Percentiles rank a stretch among this genome's conserved stretches.
phyloP scores from a whole-genome alignment of 2,329 filamentous ascomycete species.

The Penicillium fuscoglaucum region DNA sequence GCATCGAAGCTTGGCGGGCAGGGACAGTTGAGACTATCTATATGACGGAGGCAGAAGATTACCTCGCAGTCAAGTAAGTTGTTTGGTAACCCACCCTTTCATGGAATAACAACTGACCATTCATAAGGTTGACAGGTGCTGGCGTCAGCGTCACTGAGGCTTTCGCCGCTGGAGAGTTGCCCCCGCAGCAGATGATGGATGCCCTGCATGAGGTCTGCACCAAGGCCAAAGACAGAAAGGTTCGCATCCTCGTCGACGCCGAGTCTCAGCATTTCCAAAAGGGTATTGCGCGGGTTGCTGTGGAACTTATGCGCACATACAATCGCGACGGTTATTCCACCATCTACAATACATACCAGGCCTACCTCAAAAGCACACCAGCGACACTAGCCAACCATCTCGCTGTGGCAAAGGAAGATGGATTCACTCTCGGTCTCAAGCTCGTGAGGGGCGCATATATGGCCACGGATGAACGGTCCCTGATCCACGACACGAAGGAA shows the following conservation, averaged over 20 bases:
- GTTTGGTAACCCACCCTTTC: background rate
- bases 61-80: slow-evolving; percentile 61
- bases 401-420: slow-evolving; percentile 56
- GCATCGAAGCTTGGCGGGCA: slow-evolving; percentile 62
- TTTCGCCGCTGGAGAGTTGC: slow-evolving; percentile 62
- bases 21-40: slow-evolving; percentile 73
- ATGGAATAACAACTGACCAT: background rate
- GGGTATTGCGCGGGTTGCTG: slow-evolving; percentile 78
- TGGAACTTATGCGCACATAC: slow-evolving; percentile 74
- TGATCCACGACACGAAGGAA: slow-evolving; percentile 71
- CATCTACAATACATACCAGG: slow-evolving; percentile 79
- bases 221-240: slow-evolving; percentile 57
- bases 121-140: slow-evolving; percentile 69
- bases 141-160: slow-evolving; percentile 67
- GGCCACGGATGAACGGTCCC: slow-evolving; percentile 65
- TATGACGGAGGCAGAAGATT: slow-evolving; percentile 53
- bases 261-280: slow-evolving; percentile 78
- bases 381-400: slow-evolving; percentile 61
- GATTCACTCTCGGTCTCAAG: slow-evolving; percentile 71
- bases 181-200: slow-evolving; percentile 63
- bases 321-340: slow-evolving; percentile 67
- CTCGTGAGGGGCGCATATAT: slow-evolving; percentile 75
- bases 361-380: slow-evolving; percentile 68
- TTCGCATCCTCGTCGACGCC: slow-evolving; percentile 79
- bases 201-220: slow-evolving; percentile 73